Base-by-base conservation (phyloP, 805 yeast genomes). In the Zygoascus ofunaensis region DNA sequence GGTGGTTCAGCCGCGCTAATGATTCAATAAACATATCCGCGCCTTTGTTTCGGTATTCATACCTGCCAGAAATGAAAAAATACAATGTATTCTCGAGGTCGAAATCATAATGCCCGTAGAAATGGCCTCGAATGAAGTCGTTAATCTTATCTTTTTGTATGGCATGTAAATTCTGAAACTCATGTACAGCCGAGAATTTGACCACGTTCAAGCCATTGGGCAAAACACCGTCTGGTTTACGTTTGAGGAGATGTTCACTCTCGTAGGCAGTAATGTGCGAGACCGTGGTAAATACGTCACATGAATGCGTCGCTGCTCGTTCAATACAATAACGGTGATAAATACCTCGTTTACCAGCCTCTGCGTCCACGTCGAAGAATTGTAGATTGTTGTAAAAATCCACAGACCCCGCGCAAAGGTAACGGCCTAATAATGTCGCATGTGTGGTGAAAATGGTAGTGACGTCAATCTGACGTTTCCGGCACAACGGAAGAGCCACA, bases 181-280 rank as follows among this genome's bases (percentile, higher is more conserved):
- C 98, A 65, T 90, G 98, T 54, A 90, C 95, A 1, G 97, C 97
- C 58, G 85, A 90, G 67, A 90, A 90, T 68, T 90, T 90, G 51
- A 89, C 87, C 43, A 90, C 97, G 61, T 90, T 90, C 50, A 90
- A 73, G 20, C 98, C 98, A 61, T 90, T 90, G 44, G 98, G 98
- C 60, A 92, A 74, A 19, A 90, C 97, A 2, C 98, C 98, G 60
- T 90, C 98, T 1, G 98, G 98, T 64, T 90, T 89, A 51, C 98
- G 76, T 60, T 90, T 92, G 54, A 90, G 73, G 63, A 90, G 71
- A 63, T 89, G 94, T 67, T 90, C 97, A 4, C 90, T 72, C 65
- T 90, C 98, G 59, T 78, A 84, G 1, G 97, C 97, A n/a, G 98
- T 90, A 55, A 90, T 92, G 60, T 90, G 94, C 8, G 95, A 86